Evolutionary conservation across 352 stramenopile species (phyloP).

Genomic region (Pythium aquatile): DNA sequence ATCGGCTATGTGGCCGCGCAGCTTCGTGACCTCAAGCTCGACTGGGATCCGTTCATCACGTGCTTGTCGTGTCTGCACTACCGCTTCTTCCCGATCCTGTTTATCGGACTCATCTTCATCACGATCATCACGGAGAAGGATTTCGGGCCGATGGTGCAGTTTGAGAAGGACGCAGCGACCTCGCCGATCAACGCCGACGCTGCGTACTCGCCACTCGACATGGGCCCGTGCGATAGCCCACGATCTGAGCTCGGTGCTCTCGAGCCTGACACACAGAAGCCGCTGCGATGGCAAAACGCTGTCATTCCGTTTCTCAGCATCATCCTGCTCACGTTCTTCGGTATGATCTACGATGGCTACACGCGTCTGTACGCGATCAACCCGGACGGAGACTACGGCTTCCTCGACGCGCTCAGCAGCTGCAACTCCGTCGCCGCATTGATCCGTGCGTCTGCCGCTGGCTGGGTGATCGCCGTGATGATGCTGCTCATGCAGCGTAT

Average conservation of each 20-base stretch:
- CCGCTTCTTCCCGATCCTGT: conserved; percentile 87
- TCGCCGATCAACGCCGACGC: conserved; percentile 65
- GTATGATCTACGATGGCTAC: conserved; percentile 87
- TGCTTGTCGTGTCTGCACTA: conserved; percentile 83
- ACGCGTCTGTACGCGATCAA: conserved; percentile 40
- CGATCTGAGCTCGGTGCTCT: conserved; percentile 60
- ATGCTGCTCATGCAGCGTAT: conserved; percentile 81
- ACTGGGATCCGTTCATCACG: conserved; percentile 88
- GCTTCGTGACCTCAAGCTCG: conserved; percentile 66
- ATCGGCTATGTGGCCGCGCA: conserved; percentile 86
- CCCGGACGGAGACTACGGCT: conserved; percentile 43
- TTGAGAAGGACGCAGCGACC: conserved; percentile 75
- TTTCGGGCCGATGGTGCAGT: conserved; percentile 87
- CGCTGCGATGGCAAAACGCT: conserved; percentile 82
- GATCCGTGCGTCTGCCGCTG: conserved; percentile 73
- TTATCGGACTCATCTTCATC: conserved; percentile 90
- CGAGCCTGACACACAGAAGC: conserved; percentile 69
- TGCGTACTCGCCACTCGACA: conserved; percentile 55
- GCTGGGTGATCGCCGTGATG: conserved; percentile 69
- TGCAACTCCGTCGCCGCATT: conserved; percentile 77
- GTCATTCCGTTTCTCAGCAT: conserved; percentile 83
- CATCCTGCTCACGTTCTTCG: conserved; percentile 80
- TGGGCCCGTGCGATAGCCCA: conserved; percentile 69
- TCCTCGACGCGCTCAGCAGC: conserved; percentile 76
- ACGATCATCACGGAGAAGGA: conserved; percentile 88